Evolutionary conservation across 495 filamentous ascomycete species (phyloP).

Genomic region (Lineolata rhizophorae): DNA sequence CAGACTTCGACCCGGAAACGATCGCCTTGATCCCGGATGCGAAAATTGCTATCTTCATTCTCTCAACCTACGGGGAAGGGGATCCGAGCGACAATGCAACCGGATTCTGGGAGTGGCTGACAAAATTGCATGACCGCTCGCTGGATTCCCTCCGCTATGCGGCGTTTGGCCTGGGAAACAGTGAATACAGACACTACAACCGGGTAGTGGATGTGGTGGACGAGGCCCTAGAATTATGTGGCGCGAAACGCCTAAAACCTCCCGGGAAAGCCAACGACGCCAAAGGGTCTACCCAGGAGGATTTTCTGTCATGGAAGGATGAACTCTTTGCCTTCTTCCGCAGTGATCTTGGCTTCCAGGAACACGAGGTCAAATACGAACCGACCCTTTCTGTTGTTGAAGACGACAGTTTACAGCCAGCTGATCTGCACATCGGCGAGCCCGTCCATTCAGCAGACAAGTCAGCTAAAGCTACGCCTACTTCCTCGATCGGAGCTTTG

Average conservation of each 20-base stretch:
- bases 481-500: slow-evolving; percentile 15
- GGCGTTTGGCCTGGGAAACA: neutral
- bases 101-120: neutral
- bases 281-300: slow-evolving; percentile 25
- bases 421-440: no score
- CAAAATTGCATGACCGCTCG: neutral
- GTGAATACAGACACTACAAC: neutral
- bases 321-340: slow-evolving; percentile 20
- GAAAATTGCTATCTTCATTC: neutral
- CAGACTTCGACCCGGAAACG: neutral
- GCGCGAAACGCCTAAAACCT: no score
- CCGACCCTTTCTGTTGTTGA: slow-evolving; percentile 21
- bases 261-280: slow-evolving; percentile 27
- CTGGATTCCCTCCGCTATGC: neutral
- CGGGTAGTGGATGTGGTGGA: neutral
- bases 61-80: neutral
- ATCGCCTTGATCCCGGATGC: neutral
- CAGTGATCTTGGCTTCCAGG: slow-evolving; percentile 17
- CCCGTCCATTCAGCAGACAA: slow-evolving; percentile 12
- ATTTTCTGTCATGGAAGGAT: slow-evolving; percentile 30
- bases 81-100: neutral
- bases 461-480: slow-evolving; percentile 12
- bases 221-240: no score
- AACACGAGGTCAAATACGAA: slow-evolving; percentile 19
- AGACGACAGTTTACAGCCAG: no score